phyloP scores from a whole-genome alignment of 345 rosid genomes.

The Hypericum androsaemum region DNA sequence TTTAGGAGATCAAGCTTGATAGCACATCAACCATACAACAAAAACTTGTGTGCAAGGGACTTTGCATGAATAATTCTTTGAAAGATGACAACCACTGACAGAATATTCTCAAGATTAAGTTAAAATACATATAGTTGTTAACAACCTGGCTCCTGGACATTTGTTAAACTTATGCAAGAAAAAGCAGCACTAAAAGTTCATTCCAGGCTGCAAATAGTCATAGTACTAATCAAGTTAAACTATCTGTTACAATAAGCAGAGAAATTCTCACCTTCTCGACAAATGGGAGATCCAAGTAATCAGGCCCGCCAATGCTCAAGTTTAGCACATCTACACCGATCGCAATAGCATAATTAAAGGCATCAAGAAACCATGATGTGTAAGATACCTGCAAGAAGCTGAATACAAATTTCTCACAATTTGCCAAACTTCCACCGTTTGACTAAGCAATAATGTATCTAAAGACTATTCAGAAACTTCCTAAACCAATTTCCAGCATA shows the following conservation, averaged over 20 bases:
- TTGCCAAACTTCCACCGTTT: constrained; percentile 21
- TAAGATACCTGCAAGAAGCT: constrained; percentile 99
- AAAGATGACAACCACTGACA: too few relatives aligned
- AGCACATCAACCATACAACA: constrained; percentile 8
- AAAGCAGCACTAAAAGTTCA: too few relatives aligned
- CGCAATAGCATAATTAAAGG: constrained; percentile 95
- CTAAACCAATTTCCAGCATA: too few relatives aligned
- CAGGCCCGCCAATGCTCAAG: constrained; percentile 99
- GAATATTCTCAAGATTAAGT: too few relatives aligned
- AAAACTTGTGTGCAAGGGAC: too few relatives aligned
- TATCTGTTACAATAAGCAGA: constrained; percentile 4
- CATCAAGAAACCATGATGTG: constrained; percentile 99
- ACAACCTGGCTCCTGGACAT: too few relatives aligned
- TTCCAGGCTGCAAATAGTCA: too few relatives aligned
- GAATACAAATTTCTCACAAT: constrained; percentile 71
- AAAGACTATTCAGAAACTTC: too few relatives aligned
- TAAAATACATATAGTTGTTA: too few relatives aligned
- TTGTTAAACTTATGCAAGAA: too few relatives aligned
- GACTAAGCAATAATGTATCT: constrained; percentile 3
- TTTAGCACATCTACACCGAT: constrained; percentile 87
- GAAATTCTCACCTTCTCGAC: constrained; percentile 68
- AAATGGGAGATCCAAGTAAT: constrained; percentile 94
- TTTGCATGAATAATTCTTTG: too few relatives aligned
- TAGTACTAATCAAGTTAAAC: too few relatives aligned
- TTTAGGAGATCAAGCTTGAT: constrained; percentile 1